Percentiles rank a stretch among this genome's conserved stretches.
Conservation (phyloP, 805 yeast genomes). For the Torulaspora gathmanii region DNA sequence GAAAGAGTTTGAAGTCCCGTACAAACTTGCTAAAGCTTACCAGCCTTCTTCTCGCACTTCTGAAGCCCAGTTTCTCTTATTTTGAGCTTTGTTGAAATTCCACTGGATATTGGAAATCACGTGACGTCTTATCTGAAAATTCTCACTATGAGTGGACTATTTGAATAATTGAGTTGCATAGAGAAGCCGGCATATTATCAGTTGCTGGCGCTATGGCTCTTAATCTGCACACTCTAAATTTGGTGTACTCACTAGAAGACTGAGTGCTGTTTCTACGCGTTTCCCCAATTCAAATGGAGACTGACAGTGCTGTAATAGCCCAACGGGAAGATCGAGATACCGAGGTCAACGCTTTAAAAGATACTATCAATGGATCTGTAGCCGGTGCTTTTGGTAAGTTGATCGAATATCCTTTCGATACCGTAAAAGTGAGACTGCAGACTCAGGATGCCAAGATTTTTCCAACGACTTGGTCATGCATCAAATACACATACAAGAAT, state of each 20-base stretch:
- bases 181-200: not conserved
- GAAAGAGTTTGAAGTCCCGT: too few relatives aligned
- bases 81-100: not conserved
- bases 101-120: too few relatives aligned
- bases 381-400: slow-evolving; percentile 82
- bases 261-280: too few relatives aligned
- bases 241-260: not conserved
- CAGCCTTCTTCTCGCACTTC: not conserved
- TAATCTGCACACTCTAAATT: not conserved
- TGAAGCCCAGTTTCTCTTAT: not conserved
- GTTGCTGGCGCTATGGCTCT: not conserved
- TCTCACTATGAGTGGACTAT: not conserved
- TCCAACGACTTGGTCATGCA: slow-evolving; percentile 60
- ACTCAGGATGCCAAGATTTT: slow-evolving; percentile 61
- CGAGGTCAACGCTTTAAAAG: slow-evolving; percentile 28
- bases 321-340: slow-evolving; percentile 11
- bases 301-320: slow-evolving; percentile 12
- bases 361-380: slow-evolving; percentile 38
- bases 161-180: not conserved
- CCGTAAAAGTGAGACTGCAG: slow-evolving; percentile 82
- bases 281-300: not conserved
- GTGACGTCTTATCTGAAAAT: too few relatives aligned
- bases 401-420: slow-evolving; percentile 89
- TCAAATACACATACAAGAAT: slow-evolving; percentile 50
- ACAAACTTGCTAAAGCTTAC: too few relatives aligned